Evolutionary conservation across 2,329 filamentous ascomycete genomes (phyloP).

Genomic region (Neofusicoccum ribis): DNA sequence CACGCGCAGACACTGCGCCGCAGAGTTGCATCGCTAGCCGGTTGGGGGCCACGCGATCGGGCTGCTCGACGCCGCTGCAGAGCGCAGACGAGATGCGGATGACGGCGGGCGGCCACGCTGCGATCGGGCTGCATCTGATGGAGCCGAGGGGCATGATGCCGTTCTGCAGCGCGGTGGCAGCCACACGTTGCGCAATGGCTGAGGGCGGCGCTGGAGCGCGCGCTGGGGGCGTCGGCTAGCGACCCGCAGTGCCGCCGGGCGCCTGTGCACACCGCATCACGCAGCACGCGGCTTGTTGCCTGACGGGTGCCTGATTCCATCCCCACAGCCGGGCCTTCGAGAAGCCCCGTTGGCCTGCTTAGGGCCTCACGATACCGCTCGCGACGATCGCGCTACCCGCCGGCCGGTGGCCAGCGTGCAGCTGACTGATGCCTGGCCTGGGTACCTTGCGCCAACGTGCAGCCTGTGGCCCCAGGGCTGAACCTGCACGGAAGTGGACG

Average conservation of each 20-base stretch:
- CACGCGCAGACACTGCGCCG: neutral
- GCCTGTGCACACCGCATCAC: neutral
- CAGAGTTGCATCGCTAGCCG: constrained; percentile 7
- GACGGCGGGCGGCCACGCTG: neutral
- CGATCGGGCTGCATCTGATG: neutral
- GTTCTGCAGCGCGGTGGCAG: neutral
- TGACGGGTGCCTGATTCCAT: constrained; percentile 1
- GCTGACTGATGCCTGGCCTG: constrained; percentile 10
- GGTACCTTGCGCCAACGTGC: constrained; percentile 1
- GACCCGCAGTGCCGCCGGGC: neutral
- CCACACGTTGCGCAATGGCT: neutral
- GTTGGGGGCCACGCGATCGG: neutral
- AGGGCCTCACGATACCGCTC: constrained; percentile 11
- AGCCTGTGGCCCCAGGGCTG: neutral
- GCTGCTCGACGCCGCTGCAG: too few relatives aligned
- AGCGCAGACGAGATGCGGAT: neutral
- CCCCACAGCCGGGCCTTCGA: constrained; percentile 11
- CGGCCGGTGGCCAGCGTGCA: neutral
- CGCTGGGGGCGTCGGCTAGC: neutral
- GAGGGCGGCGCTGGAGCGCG: neutral
- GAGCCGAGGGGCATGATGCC: neutral
- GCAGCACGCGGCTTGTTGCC: neutral
- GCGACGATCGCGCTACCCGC: constrained; percentile 7
- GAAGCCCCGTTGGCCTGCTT: neutral
- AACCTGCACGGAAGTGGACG: neutral